Evolutionary conservation across 2,329 filamentous ascomycete species (phyloP), one percentile per base, ranked within the genome.

Genomic region (Exophiala alcalophila): DNA sequence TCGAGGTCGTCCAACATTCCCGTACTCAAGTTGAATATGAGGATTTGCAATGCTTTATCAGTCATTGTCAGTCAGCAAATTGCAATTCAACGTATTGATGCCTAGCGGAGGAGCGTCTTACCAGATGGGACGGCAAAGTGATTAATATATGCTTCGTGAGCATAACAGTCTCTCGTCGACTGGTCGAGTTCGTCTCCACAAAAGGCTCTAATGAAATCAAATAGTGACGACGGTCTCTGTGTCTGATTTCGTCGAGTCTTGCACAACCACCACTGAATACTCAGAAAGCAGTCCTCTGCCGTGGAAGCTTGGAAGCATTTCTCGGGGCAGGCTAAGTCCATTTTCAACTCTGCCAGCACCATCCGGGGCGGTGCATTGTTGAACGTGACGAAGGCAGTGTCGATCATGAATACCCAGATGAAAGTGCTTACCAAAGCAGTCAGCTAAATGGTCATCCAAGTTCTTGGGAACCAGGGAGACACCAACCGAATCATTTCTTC

Each of bases 311-410:
- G 58, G 11, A 61, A 61, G 19, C 56, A 60, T 20, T 44, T 45
- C 30, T 61, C 59, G 2, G 59, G 56, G 20, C 50, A 57, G 2
- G 54, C 44, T 18, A 60, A 36, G 21, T 53, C 53, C 52, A 60
- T 59, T 15, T 53, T 54, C 3, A 60, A 27, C 32, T 61, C 57
- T 11, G 50, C 44, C 6, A 61, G 43, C 6, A 57, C 45, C 44
- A 60, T 56, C 14, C 58, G 53, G 1, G 59, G 59, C 2, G 59
- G 55, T 4, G 52, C 53, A 21, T 60, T 58, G 49, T 61, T 53
- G 28, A 61, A 49, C n/a, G 59, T 59, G 3, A 53, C 54, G n/a
- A 57, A 53, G 9, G 58, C 59, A 3, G 52, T 51, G 30, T 61
- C 59, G 14, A 61, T 54, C 8, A 60, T 36, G 27, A 59, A 61